Conservation (phyloP, 1,139 yeast species). For the Blastobotrys apis region DNA sequence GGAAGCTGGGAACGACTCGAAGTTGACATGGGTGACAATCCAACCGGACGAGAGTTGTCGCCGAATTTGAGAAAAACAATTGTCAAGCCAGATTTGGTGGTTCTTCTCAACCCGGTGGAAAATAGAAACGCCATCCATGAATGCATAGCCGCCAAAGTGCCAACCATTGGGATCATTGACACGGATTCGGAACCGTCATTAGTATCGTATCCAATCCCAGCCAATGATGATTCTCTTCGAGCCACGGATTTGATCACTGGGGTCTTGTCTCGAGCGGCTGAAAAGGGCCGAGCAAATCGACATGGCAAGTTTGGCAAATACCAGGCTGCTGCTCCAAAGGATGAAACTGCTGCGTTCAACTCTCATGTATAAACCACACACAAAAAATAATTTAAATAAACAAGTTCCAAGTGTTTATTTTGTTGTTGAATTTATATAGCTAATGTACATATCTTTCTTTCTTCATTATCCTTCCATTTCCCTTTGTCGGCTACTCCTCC, state of each 20-base stretch:
- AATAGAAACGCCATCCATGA: conserved; percentile 78
- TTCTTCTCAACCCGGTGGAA: conserved; percentile 83
- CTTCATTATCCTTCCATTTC: too few relatives aligned
- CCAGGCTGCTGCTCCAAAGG: background rate
- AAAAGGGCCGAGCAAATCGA: conserved; percentile 64
- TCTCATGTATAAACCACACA: background rate
- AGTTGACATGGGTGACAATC: conserved; percentile 59
- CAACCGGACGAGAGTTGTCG: conserved; percentile 54
- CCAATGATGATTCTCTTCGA: conserved; percentile 90
- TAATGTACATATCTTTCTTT: too few relatives aligned
- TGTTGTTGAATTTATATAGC: too few relatives aligned
- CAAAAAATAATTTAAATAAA: background rate
- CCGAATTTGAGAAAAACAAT: conserved; percentile 35
- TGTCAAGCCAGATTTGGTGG: conserved; percentile 84
- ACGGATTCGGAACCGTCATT: conserved; percentile 88
- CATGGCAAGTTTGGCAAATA: conserved; percentile 36
- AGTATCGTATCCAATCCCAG: conserved; percentile 92
- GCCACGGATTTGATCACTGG: conserved; percentile 77
- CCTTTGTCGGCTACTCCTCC: too few relatives aligned
- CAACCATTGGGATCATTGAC: conserved; percentile 91
- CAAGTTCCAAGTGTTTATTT: too few relatives aligned
- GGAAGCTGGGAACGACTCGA: conserved; percentile 55
- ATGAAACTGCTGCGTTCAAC: conserved; percentile 3
- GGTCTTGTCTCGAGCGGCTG: conserved; percentile 79
- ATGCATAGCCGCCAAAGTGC: conserved; percentile 77